Evolutionary conservation across 441 rosid genomes (phyloP).

Genomic region (Arabidopsis lyrata): DNA sequence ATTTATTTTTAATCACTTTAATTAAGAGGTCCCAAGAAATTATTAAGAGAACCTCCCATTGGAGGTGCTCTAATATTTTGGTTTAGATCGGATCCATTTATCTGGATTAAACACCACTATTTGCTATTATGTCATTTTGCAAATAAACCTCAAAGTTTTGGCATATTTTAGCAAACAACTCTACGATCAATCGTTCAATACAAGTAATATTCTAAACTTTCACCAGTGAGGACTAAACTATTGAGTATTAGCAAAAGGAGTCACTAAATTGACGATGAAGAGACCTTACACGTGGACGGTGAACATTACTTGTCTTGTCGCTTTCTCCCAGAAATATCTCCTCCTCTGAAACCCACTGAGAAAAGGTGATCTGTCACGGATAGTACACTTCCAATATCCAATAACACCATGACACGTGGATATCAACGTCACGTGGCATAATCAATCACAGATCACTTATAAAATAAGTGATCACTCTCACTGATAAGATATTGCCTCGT

Average conservation of each 20-base stretch:
- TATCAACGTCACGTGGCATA: constrained; percentile 22
- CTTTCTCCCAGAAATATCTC: constrained; percentile 41
- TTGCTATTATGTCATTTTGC: no score
- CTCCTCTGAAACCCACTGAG: constrained; percentile 14
- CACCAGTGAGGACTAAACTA: background rate
- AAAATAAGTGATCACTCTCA: constrained; percentile 20
- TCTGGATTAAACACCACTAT: no score
- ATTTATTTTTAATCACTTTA: no score
- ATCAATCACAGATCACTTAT: constrained; percentile 31
- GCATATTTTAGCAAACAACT: no score
- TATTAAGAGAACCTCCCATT: no score
- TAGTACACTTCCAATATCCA: background rate
- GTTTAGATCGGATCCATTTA: no score
- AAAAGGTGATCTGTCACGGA: constrained; percentile 33
- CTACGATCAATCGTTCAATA: no score
- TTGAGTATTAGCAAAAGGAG: constrained; percentile 8
- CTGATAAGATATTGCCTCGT: constrained; percentile 36
- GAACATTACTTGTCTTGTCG: constrained; percentile 18
- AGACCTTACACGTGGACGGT: constrained; percentile 40
- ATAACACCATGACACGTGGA: background rate
- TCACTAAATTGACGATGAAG: constrained; percentile 23
- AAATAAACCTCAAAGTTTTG: no score
- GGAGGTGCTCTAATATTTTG: no score
- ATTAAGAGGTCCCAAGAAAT: no score
- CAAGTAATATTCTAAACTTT: no score